phyloP scores from a whole-genome alignment of 306 rosid genomes.

The Fagus crenata region DNA sequence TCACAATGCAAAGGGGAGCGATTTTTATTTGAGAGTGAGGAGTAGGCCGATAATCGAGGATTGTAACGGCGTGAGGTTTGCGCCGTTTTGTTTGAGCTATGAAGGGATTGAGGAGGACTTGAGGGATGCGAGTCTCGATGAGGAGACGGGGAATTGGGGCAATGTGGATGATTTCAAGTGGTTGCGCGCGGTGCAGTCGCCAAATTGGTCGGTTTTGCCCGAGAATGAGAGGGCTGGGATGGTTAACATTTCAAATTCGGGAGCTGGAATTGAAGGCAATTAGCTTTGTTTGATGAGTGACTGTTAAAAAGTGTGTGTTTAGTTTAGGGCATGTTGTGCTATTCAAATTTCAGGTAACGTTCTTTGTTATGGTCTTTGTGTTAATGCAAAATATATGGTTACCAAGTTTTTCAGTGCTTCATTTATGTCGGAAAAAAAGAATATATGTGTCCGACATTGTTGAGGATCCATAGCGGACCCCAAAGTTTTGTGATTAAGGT shows the following conservation, averaged over 20 bases:
- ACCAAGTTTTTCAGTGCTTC: constrained; percentile 8
- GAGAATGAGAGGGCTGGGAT: constrained; percentile 61
- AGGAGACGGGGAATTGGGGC: constrained; percentile 75
- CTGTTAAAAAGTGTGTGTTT: constrained; percentile 20
- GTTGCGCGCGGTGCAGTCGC: constrained; percentile 74
- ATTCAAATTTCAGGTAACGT: constrained; percentile 14
- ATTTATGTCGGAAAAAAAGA: not conserved
- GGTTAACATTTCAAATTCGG: constrained; percentile 36
- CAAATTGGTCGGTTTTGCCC: constrained; percentile 78
- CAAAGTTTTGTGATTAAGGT: too few relatives aligned
- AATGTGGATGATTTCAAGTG: constrained; percentile 89
- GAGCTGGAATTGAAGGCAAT: constrained; percentile 27
- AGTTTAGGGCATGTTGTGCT: constrained; percentile 10
- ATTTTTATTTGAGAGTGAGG: constrained; percentile 81
- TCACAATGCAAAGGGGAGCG: constrained; percentile 59
- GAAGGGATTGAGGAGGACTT: constrained; percentile 71
- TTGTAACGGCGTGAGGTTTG: constrained; percentile 58
- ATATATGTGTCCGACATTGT: too few relatives aligned
- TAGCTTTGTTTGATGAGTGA: constrained; percentile 23
- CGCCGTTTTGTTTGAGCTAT: constrained; percentile 73
- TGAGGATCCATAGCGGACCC: too few relatives aligned
- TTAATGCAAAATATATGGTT: constrained; percentile 12
- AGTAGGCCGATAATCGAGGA: constrained; percentile 90
- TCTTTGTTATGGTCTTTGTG: constrained; percentile 10
- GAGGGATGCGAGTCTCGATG: constrained; percentile 47